Conservation (phyloP, 108 stramenopile genomes). For the Skeletonema grethae region DNA sequence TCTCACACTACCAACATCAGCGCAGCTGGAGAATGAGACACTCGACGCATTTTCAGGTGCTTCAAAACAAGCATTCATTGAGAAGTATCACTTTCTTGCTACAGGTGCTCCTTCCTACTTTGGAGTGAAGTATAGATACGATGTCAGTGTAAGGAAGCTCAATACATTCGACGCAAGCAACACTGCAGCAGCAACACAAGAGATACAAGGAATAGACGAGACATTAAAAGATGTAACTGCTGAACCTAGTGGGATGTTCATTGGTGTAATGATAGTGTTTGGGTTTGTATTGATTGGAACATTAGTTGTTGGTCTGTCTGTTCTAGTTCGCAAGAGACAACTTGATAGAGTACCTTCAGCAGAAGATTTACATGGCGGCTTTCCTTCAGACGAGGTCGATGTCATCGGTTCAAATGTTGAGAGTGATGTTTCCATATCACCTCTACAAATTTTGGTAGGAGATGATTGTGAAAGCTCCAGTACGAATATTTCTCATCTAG, state of each 20-base stretch:
- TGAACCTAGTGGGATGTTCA: not conserved
- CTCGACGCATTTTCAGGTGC: not conserved
- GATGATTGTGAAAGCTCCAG: not conserved
- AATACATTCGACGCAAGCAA: not conserved
- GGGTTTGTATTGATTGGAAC: not conserved
- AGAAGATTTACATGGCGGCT: not conserved
- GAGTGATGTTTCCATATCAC: not conserved
- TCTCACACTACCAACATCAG: not conserved
- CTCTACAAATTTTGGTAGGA: not conserved
- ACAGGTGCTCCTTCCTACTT: not conserved
- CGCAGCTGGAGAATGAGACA: not conserved
- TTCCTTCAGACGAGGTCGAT: not conserved
- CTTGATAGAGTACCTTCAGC: not conserved
- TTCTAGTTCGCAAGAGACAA: not conserved
- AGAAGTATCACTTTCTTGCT: not conserved
- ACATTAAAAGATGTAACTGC: not conserved
- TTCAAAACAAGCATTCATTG: not conserved
- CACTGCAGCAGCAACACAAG: not conserved
- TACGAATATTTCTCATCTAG: not conserved
- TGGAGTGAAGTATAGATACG: conserved; percentile 3
- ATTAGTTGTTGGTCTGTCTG: not conserved
- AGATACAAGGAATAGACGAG: not conserved
- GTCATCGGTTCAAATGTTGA: not conserved
- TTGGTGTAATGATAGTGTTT: not conserved
- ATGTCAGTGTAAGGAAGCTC: conserved; percentile 1